Conservation (phyloP, 495 filamentous ascomycete genomes). For the Delitschia confertaspora region DNA sequence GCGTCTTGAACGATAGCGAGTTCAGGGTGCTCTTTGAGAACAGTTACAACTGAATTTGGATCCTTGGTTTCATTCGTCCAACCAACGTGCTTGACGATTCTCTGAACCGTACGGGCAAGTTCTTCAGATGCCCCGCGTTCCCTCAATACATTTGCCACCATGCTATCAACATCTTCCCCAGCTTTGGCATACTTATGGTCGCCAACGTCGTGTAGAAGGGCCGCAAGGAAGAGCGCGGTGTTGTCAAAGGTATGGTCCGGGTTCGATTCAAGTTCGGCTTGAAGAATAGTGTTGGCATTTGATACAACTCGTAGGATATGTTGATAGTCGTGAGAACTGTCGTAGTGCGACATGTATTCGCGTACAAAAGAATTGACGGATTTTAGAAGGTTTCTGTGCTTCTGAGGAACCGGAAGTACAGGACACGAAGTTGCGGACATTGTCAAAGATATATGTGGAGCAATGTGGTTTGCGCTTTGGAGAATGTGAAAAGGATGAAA, state of each 20-base stretch:
- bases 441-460: too few relatives aligned
- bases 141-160: constrained; percentile 52
- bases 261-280: constrained; percentile 35
- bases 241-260: constrained; percentile 39
- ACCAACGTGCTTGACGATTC: constrained; percentile 62
- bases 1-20: constrained; percentile 84
- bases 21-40: constrained; percentile 58
- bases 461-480: background rate
- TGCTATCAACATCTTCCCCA: constrained; percentile 40
- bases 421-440: constrained; percentile 10
- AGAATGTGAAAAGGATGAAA: background rate
- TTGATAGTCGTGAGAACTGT: constrained; percentile 74
- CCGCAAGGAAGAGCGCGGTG: constrained; percentile 57
- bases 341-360: constrained; percentile 69
- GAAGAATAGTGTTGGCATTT: constrained; percentile 55
- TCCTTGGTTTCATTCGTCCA: constrained; percentile 62
- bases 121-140: constrained; percentile 43
- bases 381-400: constrained; percentile 20
- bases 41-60: constrained; percentile 37
- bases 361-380: constrained; percentile 50
- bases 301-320: constrained; percentile 74
- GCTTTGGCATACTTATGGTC: constrained; percentile 67
- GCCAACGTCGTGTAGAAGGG: constrained; percentile 78
- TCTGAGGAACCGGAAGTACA: constrained; percentile 7
- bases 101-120: constrained; percentile 57